A percentile compares a stretch with the other conserved stretches of the same genome.
Conservation (phyloP, 306 rosid genomes). For the Rosa chinensis region DNA sequence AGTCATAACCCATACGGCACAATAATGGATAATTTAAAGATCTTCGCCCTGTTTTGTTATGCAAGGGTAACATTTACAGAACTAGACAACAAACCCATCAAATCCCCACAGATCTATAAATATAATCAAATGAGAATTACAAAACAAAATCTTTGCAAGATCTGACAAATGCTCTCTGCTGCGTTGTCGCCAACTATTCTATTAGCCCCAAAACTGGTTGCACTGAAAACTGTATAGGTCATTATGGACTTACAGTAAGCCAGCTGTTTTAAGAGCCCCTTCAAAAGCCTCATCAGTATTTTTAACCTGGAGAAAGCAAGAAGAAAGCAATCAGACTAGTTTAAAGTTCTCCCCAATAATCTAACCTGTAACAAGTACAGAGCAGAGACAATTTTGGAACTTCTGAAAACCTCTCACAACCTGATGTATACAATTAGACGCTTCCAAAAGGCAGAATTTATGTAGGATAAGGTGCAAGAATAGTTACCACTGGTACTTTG, state of each 20-base stretch:
- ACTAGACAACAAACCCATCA: neutral
- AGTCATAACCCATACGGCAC: neutral
- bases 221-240: neutral
- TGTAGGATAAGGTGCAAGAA: too few species aligned
- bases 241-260: conserved; percentile 33
- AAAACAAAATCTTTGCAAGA: neutral
- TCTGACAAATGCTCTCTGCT: neutral
- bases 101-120: neutral
- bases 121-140: neutral
- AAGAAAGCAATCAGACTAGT: neutral
- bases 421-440: neutral
- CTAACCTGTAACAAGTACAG: neutral
- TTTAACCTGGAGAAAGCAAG: conserved; percentile 23
- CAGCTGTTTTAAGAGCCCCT: conserved; percentile 61
- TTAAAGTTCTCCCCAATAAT: neutral
- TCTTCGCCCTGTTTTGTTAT: neutral
- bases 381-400: neutral
- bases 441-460: too few species aligned
- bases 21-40: neutral
- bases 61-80: conserved; percentile 9
- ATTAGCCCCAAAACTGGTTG: conserved; percentile 8
- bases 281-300: conserved; percentile 47
- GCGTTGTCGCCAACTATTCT: neutral
- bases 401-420: neutral
- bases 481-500: conserved; percentile 23